Percentiles rank a stretch among this genome's conserved stretches.
phyloP scores from a whole-genome alignment of 2,329 filamentous ascomycete species.

The Ophioceras dolichostomum region DNA sequence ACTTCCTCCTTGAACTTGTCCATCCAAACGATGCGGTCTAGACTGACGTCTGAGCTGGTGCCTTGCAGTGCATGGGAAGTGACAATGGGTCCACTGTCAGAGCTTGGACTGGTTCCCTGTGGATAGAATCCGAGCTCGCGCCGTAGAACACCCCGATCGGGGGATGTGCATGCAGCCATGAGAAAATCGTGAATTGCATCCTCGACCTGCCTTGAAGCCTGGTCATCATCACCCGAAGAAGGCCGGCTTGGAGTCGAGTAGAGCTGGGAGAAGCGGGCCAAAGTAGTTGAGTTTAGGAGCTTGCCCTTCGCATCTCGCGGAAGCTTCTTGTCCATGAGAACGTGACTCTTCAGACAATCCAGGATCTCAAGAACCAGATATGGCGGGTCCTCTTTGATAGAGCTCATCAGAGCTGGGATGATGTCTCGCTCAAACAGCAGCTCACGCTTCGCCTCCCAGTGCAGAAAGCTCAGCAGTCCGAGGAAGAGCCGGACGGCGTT shows the following conservation, averaged over 20 bases:
- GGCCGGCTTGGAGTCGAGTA: no score
- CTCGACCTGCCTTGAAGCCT: slow-evolving; percentile 46
- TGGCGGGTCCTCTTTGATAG: slow-evolving; percentile 66
- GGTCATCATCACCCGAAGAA: no score
- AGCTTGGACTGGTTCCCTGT: slow-evolving; percentile 45
- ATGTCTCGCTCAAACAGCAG: slow-evolving; percentile 68
- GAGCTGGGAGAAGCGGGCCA: slow-evolving; percentile 60
- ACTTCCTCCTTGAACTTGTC: slow-evolving; percentile 54
- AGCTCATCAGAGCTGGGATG: slow-evolving; percentile 58
- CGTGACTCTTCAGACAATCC: slow-evolving; percentile 52
- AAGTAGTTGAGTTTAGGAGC: slow-evolving; percentile 61
- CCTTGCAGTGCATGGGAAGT: no score
- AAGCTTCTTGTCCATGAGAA: slow-evolving; percentile 65
- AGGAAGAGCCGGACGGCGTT: slow-evolving; percentile 75
- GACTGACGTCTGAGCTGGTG: slow-evolving; percentile 35
- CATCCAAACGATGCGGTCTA: slow-evolving; percentile 60
- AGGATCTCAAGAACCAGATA: slow-evolving; percentile 66
- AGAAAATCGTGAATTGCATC: slow-evolving; percentile 66
- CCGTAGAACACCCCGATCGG: slow-evolving; percentile 61
- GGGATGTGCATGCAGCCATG: slow-evolving; percentile 59
- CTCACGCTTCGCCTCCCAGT: slow-evolving; percentile 66
- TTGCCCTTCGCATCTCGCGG: slow-evolving; percentile 62
- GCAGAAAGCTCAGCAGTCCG: slow-evolving; percentile 66
- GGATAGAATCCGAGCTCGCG: slow-evolving; percentile 79
- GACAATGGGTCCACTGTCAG: no score